Percentiles rank a stretch among this genome's conserved stretches.
Conservation (phyloP, 371 early-diverging fungal genomes). For the Lichtheimia ornata region DNA sequence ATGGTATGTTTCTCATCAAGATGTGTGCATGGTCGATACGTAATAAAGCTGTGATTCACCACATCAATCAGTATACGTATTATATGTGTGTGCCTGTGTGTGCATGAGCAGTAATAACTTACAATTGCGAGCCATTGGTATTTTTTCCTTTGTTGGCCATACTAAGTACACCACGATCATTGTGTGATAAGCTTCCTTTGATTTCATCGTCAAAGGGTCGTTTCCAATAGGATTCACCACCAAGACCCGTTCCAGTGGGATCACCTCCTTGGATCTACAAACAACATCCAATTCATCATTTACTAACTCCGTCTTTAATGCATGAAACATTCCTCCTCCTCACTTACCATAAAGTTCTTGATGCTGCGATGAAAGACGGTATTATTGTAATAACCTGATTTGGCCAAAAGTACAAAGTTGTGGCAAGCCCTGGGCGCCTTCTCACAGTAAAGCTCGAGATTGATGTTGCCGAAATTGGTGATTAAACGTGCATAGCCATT, state of each 20-base stretch:
- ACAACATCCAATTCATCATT: background rate
- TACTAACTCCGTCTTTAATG: background rate
- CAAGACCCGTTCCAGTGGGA: slow-evolving; percentile 89
- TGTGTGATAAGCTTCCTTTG: slow-evolving; percentile 72
- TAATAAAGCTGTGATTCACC: slow-evolving; percentile 69
- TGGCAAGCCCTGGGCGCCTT: slow-evolving; percentile 84
- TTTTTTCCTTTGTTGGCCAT: slow-evolving; percentile 92
- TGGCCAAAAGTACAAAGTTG: slow-evolving; percentile 89
- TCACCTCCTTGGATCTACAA: slow-evolving; percentile 90
- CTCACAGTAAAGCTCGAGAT: slow-evolving; percentile 86
- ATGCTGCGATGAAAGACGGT: slow-evolving; percentile 88
- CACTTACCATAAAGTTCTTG: slow-evolving; percentile 82
- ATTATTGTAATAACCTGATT: slow-evolving; percentile 81
- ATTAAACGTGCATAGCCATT: slow-evolving; percentile 77
- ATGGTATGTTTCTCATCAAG: slow-evolving; percentile 93
- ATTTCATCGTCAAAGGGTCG: slow-evolving; percentile 83
- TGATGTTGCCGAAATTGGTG: slow-evolving; percentile 87
- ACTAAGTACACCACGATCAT: slow-evolving; percentile 75
- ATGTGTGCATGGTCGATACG: slow-evolving; percentile 78
- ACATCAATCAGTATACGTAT: background rate
- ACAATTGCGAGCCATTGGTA: slow-evolving; percentile 90
- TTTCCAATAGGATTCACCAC: slow-evolving; percentile 86
- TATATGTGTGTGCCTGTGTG: too few species aligned
- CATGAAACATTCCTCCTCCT: background rate
- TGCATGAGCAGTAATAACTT: slow-evolving; percentile 32